Evolutionary conservation across 345 rosid genomes (phyloP).

Genomic region (Boechera stricta): DNA sequence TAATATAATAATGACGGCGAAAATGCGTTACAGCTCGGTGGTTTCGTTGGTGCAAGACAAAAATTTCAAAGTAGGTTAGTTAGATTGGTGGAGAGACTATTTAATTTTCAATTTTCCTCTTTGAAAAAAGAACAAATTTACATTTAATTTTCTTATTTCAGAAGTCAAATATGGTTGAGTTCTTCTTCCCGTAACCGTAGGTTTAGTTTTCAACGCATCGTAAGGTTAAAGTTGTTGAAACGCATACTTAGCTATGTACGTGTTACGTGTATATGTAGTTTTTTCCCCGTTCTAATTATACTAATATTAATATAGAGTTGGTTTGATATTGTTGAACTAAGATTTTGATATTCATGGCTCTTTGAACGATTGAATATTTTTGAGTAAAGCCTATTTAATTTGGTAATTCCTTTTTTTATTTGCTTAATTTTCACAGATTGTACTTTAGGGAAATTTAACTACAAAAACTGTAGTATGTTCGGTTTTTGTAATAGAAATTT

Average conservation of each 20-base stretch:
- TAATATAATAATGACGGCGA: slow-evolving; percentile 28
- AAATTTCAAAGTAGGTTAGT: slow-evolving; percentile 43
- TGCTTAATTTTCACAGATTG: neutral
- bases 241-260: neutral
- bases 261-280: neutral
- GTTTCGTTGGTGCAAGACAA: slow-evolving; percentile 41
- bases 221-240: slow-evolving; percentile 30
- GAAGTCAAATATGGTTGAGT: slow-evolving; percentile 19
- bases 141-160: slow-evolving; percentile 10
- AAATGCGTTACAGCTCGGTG: slow-evolving; percentile 40
- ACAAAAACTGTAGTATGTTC: neutral
- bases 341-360: slow-evolving; percentile 10
- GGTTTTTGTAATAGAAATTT: neutral
- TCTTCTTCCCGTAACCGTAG: slow-evolving; percentile 25
- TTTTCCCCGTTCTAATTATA: neutral
- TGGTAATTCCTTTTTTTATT: neutral
- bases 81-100: slow-evolving; percentile 38
- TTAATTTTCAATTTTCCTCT: slow-evolving; percentile 12
- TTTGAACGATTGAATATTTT: neutral
- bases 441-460: neutral
- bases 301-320: slow-evolving; percentile 14
- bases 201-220: slow-evolving; percentile 33
- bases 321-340: slow-evolving; percentile 38
- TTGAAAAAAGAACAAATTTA: slow-evolving; percentile 22
- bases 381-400: neutral